Evolutionary conservation across 2,329 filamentous ascomycete species (phyloP).

Genomic region (Aciculosporium take): DNA sequence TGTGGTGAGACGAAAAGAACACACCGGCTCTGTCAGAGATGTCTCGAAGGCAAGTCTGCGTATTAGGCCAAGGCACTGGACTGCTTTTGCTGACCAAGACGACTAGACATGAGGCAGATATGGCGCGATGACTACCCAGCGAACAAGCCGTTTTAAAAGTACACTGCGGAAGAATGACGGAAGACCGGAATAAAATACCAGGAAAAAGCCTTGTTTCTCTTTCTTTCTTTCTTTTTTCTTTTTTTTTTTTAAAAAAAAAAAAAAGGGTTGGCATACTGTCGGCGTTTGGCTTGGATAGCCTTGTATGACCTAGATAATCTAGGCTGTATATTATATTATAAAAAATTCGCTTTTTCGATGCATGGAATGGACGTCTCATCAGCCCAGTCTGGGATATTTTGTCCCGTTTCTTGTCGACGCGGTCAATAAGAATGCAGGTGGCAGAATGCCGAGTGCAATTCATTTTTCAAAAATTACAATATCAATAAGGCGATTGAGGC

Average conservation of each 20-base stretch:
- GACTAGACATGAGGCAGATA: constrained; percentile 31
- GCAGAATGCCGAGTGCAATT: too few species aligned
- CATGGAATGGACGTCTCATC: not conserved
- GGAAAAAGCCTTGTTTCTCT: constrained; percentile 17
- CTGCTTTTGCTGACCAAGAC: not conserved
- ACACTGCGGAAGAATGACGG: constrained; percentile 5
- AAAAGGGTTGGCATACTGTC: constrained; percentile 18
- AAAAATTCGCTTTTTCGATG: not conserved
- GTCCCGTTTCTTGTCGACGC: not conserved
- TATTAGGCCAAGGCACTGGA: not conserved
- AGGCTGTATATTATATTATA: too few species aligned
- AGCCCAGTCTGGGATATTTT: not conserved
- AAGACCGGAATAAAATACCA: constrained; percentile 12
- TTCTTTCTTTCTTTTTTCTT: too few species aligned
- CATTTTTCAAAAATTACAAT: not conserved
- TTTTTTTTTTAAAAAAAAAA: too few species aligned
- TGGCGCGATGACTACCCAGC: constrained; percentile 26
- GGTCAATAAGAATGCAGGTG: not conserved
- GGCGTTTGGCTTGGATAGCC: constrained; percentile 19
- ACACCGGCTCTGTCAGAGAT: constrained; percentile 78
- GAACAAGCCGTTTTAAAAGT: constrained; percentile 18
- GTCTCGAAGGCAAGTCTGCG: constrained; percentile 56
- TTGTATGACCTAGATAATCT: constrained; percentile 17
- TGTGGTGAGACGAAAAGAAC: constrained; percentile 81
- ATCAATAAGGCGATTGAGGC: not conserved